Base-by-base conservation (phyloP, 2,329 filamentous ascomycete species). In the Dryadomyces quercivorus region DNA sequence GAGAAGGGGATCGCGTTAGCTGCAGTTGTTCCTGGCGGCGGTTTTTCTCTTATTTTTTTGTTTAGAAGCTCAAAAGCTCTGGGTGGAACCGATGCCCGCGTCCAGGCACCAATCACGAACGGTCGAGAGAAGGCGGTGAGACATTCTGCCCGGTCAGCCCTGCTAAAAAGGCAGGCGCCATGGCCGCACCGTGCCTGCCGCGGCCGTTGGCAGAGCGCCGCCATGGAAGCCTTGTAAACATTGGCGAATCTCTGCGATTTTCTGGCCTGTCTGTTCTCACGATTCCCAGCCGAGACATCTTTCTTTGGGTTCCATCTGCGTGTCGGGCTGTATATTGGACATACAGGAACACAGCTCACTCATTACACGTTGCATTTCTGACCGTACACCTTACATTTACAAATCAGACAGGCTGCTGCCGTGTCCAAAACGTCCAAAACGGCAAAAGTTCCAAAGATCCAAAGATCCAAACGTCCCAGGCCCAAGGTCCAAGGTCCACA, bases 21-120 rank as follows among this genome's bases (percentile, higher is more conserved):
- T 31, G 4, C 26, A 31, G 26, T 31, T 31, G 26, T 31, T 31
- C 26, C 26, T 31, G 26, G 26, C 26, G 10, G 36, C 36, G 36
- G 10, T 44, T 44, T 56, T 53, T 50, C 57, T 56, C 42, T 51
- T 36, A 34, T 50, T 54, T 43, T 50, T 56, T 53, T 40, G 36
- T 58, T 51, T 50, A 9, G 49, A 48, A 57, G 56, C 56, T 56
- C 55, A 45, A 54, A 56, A 57, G 55, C 57, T 58, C 55, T 18
- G 18, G 34, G 57, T 57, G 55, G 59, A 34, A 48, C 22, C 53
- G 1, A 7, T 2, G 18, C 15, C 26, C 51, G 48, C 38, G 46
- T 18, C 5, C 31, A 38, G 34, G 20, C 53, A 18, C 57, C 56
- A 58, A 57, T 57, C 52, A 51, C 15, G 36, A 36, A 15, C 44